Percentiles rank a stretch among this genome's conserved stretches.
Conservation (phyloP, 768 basidiomycete species). For the Phlebiopsis flavidoalba region DNA sequence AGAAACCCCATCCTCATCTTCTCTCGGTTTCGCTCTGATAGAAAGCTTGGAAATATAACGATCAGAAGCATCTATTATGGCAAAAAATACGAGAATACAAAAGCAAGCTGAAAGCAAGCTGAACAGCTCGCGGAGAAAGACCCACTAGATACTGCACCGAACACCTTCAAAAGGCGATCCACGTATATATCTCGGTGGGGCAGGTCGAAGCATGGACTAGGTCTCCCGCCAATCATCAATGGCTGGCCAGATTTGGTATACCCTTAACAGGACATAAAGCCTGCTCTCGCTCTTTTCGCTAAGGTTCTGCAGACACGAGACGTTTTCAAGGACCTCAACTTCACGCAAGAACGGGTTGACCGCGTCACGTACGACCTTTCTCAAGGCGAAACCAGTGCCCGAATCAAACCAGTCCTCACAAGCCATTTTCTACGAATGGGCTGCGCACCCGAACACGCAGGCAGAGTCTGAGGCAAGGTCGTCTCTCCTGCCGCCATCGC, state of each 20-base stretch:
- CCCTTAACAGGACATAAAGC: slow-evolving; percentile 31
- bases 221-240: slow-evolving; percentile 18
- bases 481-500: slow-evolving; percentile 31
- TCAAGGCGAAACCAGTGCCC: slow-evolving; percentile 19
- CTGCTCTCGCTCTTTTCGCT: slow-evolving; percentile 40
- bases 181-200: background rate
- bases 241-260: slow-evolving; percentile 48
- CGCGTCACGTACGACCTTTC: slow-evolving; percentile 37
- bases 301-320: slow-evolving; percentile 26
- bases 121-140: background rate
- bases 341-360: slow-evolving; percentile 33
- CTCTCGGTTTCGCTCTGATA: background rate
- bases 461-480: slow-evolving; percentile 17
- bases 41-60: background rate
- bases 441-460: slow-evolving; percentile 28
- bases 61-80: background rate
- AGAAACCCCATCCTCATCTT: background rate
- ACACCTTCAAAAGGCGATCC: background rate
- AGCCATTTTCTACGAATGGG: slow-evolving; percentile 57
- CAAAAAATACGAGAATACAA: background rate
- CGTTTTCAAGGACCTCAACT: slow-evolving; percentile 16
- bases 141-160: background rate
- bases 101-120: background rate
- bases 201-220: slow-evolving; percentile 37
- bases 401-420: slow-evolving; percentile 45